Percentiles rank a stretch among this genome's conserved stretches.
phyloP scores from a whole-genome alignment of 75 land plant genomes.

The Pinus taeda region DNA sequence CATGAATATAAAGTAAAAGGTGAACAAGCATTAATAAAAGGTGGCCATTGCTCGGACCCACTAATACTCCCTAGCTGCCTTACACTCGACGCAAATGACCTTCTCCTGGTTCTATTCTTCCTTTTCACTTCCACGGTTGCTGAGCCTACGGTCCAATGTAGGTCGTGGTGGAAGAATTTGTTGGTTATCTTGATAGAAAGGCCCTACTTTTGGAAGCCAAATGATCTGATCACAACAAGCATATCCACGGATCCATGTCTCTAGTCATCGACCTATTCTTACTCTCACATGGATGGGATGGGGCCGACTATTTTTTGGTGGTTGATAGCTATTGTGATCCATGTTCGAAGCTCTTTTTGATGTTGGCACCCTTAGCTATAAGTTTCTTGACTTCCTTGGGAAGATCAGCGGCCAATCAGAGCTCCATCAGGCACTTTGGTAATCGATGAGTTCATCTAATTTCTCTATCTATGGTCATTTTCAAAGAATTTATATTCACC shows the following conservation, averaged over 20 bases:
- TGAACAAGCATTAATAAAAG: too few species aligned
- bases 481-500: too few species aligned
- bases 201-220: conserved; percentile 8
- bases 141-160: conserved; percentile 44
- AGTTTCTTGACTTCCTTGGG: conserved; percentile 51
- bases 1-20: too few species aligned
- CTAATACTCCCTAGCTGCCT: background rate
- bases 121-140: conserved; percentile 18
- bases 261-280: conserved; percentile 36
- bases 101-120: conserved; percentile 27
- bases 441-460: conserved; percentile 29
- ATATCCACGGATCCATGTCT: conserved; percentile 22
- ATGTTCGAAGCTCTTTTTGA: conserved; percentile 35
- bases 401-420: conserved; percentile 30
- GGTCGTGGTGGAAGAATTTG: conserved; percentile 57
- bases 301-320: conserved; percentile 21
- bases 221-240: background rate
- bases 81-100: conserved; percentile 2
- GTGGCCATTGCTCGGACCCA: too few species aligned
- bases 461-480: conserved; percentile 20
- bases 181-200: conserved; percentile 50
- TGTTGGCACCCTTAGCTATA: conserved; percentile 49
- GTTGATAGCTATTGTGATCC: background rate
- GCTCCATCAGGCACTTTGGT: conserved; percentile 33
- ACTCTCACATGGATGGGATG: conserved; percentile 69